These are phyloP conservation scores for Tricholomella constricta DNA, from an alignment of 768 basidiomycete species.

Conservation along the genomic window DNA sequence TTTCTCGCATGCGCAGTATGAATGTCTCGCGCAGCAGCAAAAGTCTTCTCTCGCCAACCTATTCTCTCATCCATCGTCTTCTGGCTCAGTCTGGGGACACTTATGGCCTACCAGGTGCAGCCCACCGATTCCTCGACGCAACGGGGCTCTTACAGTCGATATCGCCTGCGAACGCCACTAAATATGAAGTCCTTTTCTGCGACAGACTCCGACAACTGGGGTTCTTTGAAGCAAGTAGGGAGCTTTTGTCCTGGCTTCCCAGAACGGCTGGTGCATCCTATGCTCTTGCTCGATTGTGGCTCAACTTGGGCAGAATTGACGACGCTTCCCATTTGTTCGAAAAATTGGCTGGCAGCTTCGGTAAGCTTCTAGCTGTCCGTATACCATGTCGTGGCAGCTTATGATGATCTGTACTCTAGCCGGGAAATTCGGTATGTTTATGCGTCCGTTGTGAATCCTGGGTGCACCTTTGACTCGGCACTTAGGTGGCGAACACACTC, in stretches of 20 bases:
- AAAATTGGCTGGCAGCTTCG: constrained; percentile 73
- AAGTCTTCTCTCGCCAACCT: constrained; percentile 49
- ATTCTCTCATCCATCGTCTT: constrained; percentile 66
- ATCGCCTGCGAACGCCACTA: constrained; percentile 66
- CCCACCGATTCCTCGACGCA: constrained; percentile 70
- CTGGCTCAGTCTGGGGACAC: constrained; percentile 53
- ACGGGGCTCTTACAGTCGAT: constrained; percentile 68
- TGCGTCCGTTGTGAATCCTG: not conserved
- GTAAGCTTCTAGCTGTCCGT: constrained; percentile 41
- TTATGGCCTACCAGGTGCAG: constrained; percentile 54
- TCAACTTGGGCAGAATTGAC: constrained; percentile 66
- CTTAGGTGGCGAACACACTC: constrained; percentile 48
- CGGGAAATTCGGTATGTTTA: constrained; percentile 9
- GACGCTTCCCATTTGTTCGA: constrained; percentile 76
- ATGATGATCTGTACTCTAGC: not conserved
- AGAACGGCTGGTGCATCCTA: constrained; percentile 76
- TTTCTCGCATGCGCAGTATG: constrained; percentile 71
- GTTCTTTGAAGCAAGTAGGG: constrained; percentile 59
- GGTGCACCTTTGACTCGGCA: constrained; percentile 13
- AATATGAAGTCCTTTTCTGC: constrained; percentile 72
- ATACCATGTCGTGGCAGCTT: not conserved
- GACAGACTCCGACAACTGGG: constrained; percentile 66
- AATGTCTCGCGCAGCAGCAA: constrained; percentile 59
- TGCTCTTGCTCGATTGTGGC: constrained; percentile 66
- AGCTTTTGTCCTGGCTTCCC: constrained; percentile 77